Conservation (phyloP, 257 asterid genomes). For the Ocimum tenuiflorum region DNA sequence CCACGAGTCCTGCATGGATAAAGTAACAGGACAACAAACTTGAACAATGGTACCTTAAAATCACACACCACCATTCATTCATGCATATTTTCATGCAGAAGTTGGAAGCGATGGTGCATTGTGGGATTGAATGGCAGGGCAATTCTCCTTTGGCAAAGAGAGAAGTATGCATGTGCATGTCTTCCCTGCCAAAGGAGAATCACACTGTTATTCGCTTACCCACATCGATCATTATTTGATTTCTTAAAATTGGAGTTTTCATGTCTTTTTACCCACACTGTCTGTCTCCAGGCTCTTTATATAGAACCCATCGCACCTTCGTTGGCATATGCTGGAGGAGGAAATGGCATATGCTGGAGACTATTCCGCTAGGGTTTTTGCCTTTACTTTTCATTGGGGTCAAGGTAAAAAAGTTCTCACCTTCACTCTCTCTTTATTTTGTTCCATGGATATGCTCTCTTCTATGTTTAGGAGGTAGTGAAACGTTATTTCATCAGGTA, state of each 20-base stretch:
- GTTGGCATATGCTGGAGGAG: constrained; percentile 43
- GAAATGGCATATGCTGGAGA: constrained; percentile 41
- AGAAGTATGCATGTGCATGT: constrained; percentile 39
- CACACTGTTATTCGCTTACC: constrained; percentile 43
- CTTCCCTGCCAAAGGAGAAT: constrained; percentile 43
- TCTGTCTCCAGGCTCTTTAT: constrained; percentile 10
- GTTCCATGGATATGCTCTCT: constrained; percentile 42
- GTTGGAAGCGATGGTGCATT: constrained; percentile 19
- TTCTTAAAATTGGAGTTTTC: neutral
- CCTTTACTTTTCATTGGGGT: constrained; percentile 31
- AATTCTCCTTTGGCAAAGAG: constrained; percentile 79
- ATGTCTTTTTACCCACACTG: neutral
- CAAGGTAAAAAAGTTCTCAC: constrained; percentile 27
- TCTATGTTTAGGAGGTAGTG: constrained; percentile 17
- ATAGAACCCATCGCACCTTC: constrained; percentile 29
- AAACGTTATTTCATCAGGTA: constrained; percentile 12
- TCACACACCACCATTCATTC: too few relatives aligned
- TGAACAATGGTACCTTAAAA: neutral
- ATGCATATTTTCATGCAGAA: too few relatives aligned
- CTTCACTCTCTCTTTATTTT: constrained; percentile 25
- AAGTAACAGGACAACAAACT: neutral
- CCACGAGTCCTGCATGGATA: neutral
- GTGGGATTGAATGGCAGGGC: constrained; percentile 59
- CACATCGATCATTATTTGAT: constrained; percentile 15
- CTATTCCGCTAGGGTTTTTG: constrained; percentile 24